Percentiles rank a stretch among this genome's conserved stretches.
phyloP scores from a whole-genome alignment of 106 monocot genomes.

The Alisma plantagoaquatica region DNA sequence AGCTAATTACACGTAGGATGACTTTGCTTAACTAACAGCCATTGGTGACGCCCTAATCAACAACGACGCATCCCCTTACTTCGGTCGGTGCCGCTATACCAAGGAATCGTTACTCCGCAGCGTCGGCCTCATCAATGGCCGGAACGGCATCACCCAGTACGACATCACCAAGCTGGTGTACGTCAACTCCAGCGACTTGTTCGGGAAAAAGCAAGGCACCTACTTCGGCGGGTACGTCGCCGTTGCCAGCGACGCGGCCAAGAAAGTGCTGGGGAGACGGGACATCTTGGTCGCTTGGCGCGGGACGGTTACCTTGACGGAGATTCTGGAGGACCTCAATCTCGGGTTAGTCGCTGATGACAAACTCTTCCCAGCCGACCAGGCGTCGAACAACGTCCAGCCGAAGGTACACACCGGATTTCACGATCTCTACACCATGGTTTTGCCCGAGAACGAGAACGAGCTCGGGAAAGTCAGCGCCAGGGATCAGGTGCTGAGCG shows the following conservation, averaged over 20 bases:
- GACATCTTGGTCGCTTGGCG: constrained; percentile 14
- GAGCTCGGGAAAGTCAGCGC: no score
- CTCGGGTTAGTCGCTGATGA: neutral
- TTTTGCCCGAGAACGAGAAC: no score
- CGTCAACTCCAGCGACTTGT: constrained; percentile 60
- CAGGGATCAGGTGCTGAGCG: constrained; percentile 60
- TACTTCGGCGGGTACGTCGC: constrained; percentile 12
- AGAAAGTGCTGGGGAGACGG: constrained; percentile 2
- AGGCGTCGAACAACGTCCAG: neutral
- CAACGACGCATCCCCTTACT: constrained; percentile 37
- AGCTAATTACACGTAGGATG: no score
- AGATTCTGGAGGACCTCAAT: constrained; percentile 6
- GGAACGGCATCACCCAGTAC: constrained; percentile 27
- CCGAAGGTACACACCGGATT: constrained; percentile 9
- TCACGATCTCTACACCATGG: constrained; percentile 5
- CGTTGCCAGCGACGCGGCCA: constrained; percentile 5
- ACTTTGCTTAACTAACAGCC: no score
- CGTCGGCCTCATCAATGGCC: constrained; percentile 25
- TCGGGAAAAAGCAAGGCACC: constrained; percentile 31
- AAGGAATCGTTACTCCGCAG: constrained; percentile 28
- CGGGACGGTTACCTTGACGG: constrained; percentile 4
- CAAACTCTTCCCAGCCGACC: no score
- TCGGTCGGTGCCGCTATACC: constrained; percentile 41
- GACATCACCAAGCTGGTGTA: constrained; percentile 55
- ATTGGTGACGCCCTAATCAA: constrained; percentile 53